These are phyloP conservation scores for Pinus taeda DNA, from an alignment of 75 land plant species.

Conservation along the genomic window DNA sequence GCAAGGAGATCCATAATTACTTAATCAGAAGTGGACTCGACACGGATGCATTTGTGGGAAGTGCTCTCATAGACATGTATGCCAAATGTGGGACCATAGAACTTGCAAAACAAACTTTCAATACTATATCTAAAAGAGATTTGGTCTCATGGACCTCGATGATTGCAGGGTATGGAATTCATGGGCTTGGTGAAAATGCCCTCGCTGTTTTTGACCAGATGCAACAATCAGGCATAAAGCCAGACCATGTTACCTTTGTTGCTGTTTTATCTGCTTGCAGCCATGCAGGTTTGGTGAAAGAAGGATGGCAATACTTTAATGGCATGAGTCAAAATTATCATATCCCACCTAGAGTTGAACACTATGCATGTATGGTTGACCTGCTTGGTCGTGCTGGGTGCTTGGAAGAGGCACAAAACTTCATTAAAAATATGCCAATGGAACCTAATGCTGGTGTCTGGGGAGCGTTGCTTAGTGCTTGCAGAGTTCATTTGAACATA, in stretches of 20 bases:
- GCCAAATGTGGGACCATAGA: slow-evolving; percentile 16
- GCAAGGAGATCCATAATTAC: not conserved
- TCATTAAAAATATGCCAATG: not conserved
- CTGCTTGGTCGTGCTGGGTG: slow-evolving; percentile 53
- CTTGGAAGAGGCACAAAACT: slow-evolving; percentile 33
- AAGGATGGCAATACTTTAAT: slow-evolving; percentile 33
- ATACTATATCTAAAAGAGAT: not conserved
- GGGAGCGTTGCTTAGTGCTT: slow-evolving; percentile 10
- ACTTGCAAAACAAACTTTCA: not conserved
- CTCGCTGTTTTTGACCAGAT: slow-evolving; percentile 19
- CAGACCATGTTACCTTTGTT: slow-evolving; percentile 39
- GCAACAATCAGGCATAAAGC: slow-evolving; percentile 27
- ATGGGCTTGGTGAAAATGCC: not conserved
- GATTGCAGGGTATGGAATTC: not conserved
- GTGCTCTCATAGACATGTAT: slow-evolving; percentile 21
- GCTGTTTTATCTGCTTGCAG: slow-evolving; percentile 34
- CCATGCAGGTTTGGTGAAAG: slow-evolving; percentile 32
- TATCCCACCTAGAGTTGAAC: slow-evolving; percentile 32
- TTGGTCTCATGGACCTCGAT: not conserved
- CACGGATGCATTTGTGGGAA: not conserved
- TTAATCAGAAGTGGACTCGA: not conserved
- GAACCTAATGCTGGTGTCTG: too few relatives aligned
- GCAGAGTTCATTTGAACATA: too few relatives aligned
- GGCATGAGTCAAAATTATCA: slow-evolving; percentile 27
- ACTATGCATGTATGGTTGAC: slow-evolving; percentile 54